Base-by-base conservation (phyloP, 2,329 filamentous ascomycete species). In the Trichothecium roseum region DNA sequence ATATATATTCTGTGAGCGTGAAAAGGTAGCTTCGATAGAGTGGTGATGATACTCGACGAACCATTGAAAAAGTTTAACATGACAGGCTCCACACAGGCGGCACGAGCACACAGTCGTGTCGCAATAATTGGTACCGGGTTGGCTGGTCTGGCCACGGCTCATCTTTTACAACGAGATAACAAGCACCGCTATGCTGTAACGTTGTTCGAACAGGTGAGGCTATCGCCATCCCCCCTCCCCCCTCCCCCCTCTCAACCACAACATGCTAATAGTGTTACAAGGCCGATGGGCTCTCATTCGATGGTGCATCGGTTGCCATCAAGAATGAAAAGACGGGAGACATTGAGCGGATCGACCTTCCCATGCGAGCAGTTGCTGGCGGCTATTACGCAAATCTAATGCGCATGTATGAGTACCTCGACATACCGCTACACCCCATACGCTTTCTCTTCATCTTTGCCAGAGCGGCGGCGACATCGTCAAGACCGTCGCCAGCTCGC, bases 351-450 rank as follows among this genome's bases (percentile, higher is more conserved):
- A 47, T 63, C 24, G 59, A 63, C 35, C 37, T 63, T 4, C 60
- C 60, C 4, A 59, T 59, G 52, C 57, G 60, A 18, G 55, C 55
- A 4, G 50, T 48, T 36, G 53, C 55, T 1, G 52, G 48, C 7
- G 57, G 60, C 15, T 78, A 71, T 50, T 77, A 78, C 45, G 48
- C 53, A 32, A 72, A 75, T 40, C 52, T 78, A 33, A 63, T 61
- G 41, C 56, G 59, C 18, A 69, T 79, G 65, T 78, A 78, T 49
- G 56, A 68, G 18, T 57, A 73, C 42, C 52, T 79, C 4, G 62
- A 57, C 3, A 56, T 78, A 10, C 52, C 54, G 5, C 69, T 72
- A 39, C 60, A 64, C 28, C 54, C 61, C 10, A 61, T 71, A 36
- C 60, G 57, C 13, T 76, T 76, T 43, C 50, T 74, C 3, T 78